Percentiles rank a stretch among this genome's conserved stretches.
These are phyloP conservation scores for Talaromyces marneffei DNA, from an alignment of 2,329 filamentous ascomycete genomes.

Conservation along the genomic window DNA sequence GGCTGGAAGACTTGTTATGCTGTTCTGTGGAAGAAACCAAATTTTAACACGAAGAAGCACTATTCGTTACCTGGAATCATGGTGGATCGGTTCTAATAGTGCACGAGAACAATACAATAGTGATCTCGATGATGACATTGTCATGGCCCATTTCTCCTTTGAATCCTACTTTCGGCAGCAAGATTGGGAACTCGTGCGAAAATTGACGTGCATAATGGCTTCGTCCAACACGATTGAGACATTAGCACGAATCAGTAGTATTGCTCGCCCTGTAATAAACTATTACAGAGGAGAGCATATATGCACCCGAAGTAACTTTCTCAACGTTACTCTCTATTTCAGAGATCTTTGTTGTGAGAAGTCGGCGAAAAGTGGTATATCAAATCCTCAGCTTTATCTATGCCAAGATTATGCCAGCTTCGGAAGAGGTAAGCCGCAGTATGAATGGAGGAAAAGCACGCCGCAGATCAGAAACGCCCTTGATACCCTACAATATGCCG, in stretches of 20 bases:
- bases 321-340: neutral
- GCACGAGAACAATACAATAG: neutral
- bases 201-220: neutral
- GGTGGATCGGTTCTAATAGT: neutral
- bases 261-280: neutral
- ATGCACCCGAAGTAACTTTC: neutral
- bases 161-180: neutral
- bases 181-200: neutral
- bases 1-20: neutral
- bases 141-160: neutral
- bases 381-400: neutral
- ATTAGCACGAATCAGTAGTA: neutral
- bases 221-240: neutral
- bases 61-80: neutral
- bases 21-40: neutral
- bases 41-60: neutral
- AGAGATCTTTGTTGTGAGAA: neutral
- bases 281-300: neutral
- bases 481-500: neutral
- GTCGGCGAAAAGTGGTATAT: constrained; percentile 1
- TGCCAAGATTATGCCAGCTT: neutral
- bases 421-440: neutral
- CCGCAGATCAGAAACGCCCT: neutral
- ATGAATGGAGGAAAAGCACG: neutral
- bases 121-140: neutral